Percentiles rank a stretch among this genome's conserved stretches.
Evolutionary conservation across 805 yeast genomes (phyloP).

Genomic region (Maudiozyma bulderi): DNA sequence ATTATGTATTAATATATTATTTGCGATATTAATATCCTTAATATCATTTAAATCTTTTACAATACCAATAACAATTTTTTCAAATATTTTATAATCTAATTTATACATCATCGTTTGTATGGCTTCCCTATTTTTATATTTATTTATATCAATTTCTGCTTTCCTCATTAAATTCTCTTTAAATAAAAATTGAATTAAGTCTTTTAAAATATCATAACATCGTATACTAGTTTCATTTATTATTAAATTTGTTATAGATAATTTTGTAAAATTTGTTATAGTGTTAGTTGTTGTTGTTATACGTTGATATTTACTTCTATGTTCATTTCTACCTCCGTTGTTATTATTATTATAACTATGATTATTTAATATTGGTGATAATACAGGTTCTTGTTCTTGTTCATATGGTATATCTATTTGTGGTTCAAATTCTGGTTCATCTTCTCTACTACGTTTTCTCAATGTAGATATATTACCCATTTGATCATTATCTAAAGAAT

Average conservation of each 20-base stretch:
- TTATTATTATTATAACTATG: not conserved
- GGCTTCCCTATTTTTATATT: constrained; percentile 3
- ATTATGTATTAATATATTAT: constrained; percentile 2
- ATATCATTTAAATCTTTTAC: constrained; percentile 22
- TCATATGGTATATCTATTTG: not conserved
- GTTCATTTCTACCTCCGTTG: not conserved
- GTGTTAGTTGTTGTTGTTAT: not conserved
- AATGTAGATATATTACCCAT: too few relatives aligned
- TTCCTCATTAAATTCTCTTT: constrained; percentile 18
- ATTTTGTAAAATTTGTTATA: constrained; percentile 8
- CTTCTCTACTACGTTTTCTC: too few relatives aligned
- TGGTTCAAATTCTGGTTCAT: too few relatives aligned
- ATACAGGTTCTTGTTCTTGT: not conserved
- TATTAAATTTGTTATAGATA: constrained; percentile 20
- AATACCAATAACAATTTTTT: constrained; percentile 11
- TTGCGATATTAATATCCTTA: constrained; percentile 24
- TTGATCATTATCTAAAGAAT: too few relatives aligned
- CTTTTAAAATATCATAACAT: constrained; percentile 12
- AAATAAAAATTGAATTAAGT: constrained; percentile 14
- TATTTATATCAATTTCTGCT: constrained; percentile 17
- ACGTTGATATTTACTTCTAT: not conserved
- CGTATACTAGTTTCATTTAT: constrained; percentile 11
- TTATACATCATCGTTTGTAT: constrained; percentile 16
- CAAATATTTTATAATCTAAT: constrained; percentile 22
- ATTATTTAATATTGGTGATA: not conserved